These are phyloP conservation scores for Lactarius akahatsu DNA, from an alignment of 768 basidiomycete genomes.

Conservation along the genomic window DNA sequence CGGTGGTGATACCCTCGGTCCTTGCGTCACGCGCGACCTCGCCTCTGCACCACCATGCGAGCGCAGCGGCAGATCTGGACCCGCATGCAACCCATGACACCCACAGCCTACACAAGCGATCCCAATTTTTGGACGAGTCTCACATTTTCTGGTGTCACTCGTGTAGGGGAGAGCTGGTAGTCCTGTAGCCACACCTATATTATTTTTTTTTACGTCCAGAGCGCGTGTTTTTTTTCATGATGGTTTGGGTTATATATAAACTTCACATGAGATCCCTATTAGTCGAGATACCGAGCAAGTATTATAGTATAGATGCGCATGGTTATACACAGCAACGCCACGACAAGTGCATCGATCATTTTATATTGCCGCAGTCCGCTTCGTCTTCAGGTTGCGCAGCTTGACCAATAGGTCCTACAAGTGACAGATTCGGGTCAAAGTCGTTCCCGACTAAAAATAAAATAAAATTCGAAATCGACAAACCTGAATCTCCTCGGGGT, in stretches of 20 bases:
- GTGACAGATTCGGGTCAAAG: background rate
- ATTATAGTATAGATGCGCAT: slow-evolving; percentile 23
- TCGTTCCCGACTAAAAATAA: background rate
- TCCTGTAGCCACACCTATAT: slow-evolving; percentile 46
- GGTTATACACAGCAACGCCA: slow-evolving; percentile 30
- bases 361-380: slow-evolving; percentile 40
- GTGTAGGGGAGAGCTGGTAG: slow-evolving; percentile 78
- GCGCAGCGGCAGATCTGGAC: slow-evolving; percentile 31
- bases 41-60: slow-evolving; percentile 34
- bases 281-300: slow-evolving; percentile 17
- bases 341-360: slow-evolving; percentile 21
- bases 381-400: slow-evolving; percentile 54
- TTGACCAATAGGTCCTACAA: slow-evolving; percentile 44
- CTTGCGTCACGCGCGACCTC: slow-evolving; percentile 57
- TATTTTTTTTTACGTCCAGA: background rate
- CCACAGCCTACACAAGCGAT: slow-evolving; percentile 37
- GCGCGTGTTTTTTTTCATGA: slow-evolving; percentile 5
- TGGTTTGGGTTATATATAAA: slow-evolving; percentile 13
- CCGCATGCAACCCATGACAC: slow-evolving; percentile 10
- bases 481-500: slow-evolving; percentile 72
- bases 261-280: slow-evolving; percentile 12
- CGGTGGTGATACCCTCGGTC: slow-evolving; percentile 37
- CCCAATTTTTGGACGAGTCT: slow-evolving; percentile 83
- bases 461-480: slow-evolving; percentile 30
- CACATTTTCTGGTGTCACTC: slow-evolving; percentile 90